These are phyloP conservation scores for Suhomyces emberorum DNA, from an alignment of 805 yeast genomes.

Conservation along the genomic window DNA sequence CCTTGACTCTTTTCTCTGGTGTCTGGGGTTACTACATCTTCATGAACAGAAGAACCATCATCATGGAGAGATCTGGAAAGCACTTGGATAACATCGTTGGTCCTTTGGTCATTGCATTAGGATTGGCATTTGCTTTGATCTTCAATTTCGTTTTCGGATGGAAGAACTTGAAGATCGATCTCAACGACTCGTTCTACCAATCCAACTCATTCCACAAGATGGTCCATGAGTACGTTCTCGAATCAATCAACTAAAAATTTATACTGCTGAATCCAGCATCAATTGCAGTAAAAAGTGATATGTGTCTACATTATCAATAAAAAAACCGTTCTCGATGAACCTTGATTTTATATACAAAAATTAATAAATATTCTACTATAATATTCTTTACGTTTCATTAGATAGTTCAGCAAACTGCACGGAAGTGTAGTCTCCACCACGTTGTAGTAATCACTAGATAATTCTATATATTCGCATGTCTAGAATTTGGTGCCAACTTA, in stretches of 20 bases:
- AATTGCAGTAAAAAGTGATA: not conserved
- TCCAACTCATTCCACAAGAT: slow-evolving; percentile 31
- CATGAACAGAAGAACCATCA: slow-evolving; percentile 64
- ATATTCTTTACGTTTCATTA: too few relatives aligned
- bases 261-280: not conserved
- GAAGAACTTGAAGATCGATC: slow-evolving; percentile 24
- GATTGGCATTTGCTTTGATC: slow-evolving; percentile 61
- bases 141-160: slow-evolving; percentile 71
- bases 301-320: too few relatives aligned
- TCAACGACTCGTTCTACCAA: slow-evolving; percentile 26
- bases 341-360: too few relatives aligned
- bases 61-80: slow-evolving; percentile 76
- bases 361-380: too few relatives aligned
- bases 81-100: slow-evolving; percentile 91
- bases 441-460: too few relatives aligned
- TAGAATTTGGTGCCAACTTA: too few relatives aligned
- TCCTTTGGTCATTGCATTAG: slow-evolving; percentile 74
- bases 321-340: too few relatives aligned
- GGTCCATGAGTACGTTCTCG: slow-evolving; percentile 34
- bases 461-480: too few relatives aligned
- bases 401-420: too few relatives aligned
- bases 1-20: slow-evolving; percentile 76
- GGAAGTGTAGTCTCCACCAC: too few relatives aligned
- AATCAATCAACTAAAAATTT: slow-evolving; percentile 13
- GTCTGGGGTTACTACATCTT: slow-evolving; percentile 86